Base-by-base conservation (phyloP, 257 asterid genomes). In the Galeopsis tetrahit region DNA sequence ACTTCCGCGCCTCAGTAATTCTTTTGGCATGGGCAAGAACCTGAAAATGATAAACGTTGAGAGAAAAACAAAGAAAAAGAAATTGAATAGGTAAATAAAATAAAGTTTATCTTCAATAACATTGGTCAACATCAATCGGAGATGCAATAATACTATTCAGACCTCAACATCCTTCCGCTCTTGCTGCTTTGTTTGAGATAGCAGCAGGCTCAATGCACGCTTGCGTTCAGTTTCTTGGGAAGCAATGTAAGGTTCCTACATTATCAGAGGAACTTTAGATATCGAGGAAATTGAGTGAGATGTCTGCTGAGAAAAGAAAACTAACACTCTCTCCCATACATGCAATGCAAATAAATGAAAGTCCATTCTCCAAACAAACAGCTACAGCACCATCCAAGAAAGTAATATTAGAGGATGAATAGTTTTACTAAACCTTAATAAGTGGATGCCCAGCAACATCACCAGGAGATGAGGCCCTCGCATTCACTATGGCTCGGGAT, bases 111-210 rank as follows among this genome's bases (percentile, higher is more conserved):
- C 69, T 14, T 69, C 31, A 55, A 9, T 39, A 67, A 73, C 36
- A 70, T 63, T 35, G 21, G 32, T 15, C 46, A 15, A 42, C n/a
- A 6, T 67, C 17, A 56, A 43, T 33, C 14, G 33, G 53, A 69
- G 71, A 61, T 60, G 65, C 28, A 69, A 43, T 17, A 69, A 43
- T 44, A 78, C 56, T 61, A 66, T 70, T 62, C 79, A 53, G 73
- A 94, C 98, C 94, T 88, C 96, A 68, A 91, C 88, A 83, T 92
- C 98, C 84, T 75, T 88, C 64, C 89, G 93, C 80, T 92, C 99
- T 81, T 95, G 96, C 62, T 83, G 97, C 87, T 90, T 95, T 69
- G 97, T 88, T 66, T 92, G 98, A 77, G 98, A 95, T 78, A 95
- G 96, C 59, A 95, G 88, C 89, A 92, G 81, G 15, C 85, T 84